These are phyloP conservation scores for Kluyveromyces sp. DNA, from an alignment of 1,139 yeast species.

Conservation along the genomic window DNA sequence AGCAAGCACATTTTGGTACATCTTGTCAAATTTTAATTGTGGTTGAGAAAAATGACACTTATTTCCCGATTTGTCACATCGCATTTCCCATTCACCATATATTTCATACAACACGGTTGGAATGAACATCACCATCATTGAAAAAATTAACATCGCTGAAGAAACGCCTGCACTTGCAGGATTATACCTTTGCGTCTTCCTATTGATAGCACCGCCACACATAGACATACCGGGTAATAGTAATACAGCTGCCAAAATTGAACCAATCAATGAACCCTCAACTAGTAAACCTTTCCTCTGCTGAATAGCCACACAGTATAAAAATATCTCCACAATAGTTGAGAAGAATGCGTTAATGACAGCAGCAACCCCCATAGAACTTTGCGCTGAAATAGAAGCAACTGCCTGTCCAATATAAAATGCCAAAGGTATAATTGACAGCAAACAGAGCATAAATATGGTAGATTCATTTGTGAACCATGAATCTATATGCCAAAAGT, in stretches of 20 bases:
- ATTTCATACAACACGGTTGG: conserved; percentile 89
- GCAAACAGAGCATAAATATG: conserved; percentile 66
- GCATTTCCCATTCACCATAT: conserved; percentile 79
- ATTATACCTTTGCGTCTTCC: conserved; percentile 91
- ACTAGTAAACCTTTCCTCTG: conserved; percentile 85
- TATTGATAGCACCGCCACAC: conserved; percentile 90
- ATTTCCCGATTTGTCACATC: conserved; percentile 38
- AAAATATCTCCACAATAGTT: conserved; percentile 85
- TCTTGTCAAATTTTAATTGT: conserved; percentile 51
- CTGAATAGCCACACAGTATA: conserved; percentile 83
- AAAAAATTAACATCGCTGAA: conserved; percentile 88
- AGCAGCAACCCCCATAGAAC: conserved; percentile 99
- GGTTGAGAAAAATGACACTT: conserved; percentile 79
- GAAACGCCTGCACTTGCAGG: conserved; percentile 97
- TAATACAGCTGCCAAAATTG: conserved; percentile 85
- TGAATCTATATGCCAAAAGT: conserved; percentile 39
- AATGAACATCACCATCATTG: conserved; percentile 85
- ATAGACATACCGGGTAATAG: conserved; percentile 89
- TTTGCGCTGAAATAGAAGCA: conserved; percentile 96
- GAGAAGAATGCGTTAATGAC: conserved; percentile 97
- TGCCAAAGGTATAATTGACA: conserved; percentile 87
- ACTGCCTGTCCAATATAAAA: conserved; percentile 98
- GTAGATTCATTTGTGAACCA: conserved; percentile 50
- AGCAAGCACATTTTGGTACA: conserved; percentile 58
- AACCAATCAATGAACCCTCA: conserved; percentile 97